phyloP scores from a whole-genome alignment of 345 rosid genomes.

The Gossypioides kirkii region DNA sequence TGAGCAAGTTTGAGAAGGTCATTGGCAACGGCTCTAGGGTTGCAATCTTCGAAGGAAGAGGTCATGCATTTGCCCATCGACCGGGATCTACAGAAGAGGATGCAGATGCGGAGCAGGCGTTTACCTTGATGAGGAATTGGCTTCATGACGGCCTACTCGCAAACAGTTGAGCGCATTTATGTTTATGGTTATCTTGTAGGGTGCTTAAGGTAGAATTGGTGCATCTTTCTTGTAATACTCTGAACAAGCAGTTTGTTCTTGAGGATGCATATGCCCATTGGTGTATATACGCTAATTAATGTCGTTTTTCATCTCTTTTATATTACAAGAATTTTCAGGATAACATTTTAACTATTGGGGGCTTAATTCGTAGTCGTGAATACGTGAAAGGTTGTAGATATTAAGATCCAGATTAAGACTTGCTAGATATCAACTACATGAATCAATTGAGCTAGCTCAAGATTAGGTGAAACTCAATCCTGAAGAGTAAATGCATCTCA shows the following conservation, averaged over 20 bases:
- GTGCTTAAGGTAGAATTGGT: neutral
- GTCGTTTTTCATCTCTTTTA: neutral
- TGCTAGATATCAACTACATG: neutral
- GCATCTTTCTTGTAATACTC: neutral
- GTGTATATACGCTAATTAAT: neutral
- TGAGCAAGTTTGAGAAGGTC: conserved; percentile 41
- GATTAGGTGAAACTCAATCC: neutral
- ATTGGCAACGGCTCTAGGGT: conserved; percentile 47
- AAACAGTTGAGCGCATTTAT: neutral
- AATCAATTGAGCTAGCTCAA: neutral
- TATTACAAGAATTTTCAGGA: neutral
- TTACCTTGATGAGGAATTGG: conserved; percentile 64
- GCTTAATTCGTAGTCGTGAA: neutral
- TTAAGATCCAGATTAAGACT: neutral
- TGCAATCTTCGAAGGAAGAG: conserved; percentile 60
- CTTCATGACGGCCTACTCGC: conserved; percentile 40
- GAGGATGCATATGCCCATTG: neutral
- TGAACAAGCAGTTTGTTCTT: neutral
- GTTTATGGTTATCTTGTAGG: neutral
- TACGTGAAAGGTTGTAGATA: neutral
- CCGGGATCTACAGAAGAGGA: conserved; percentile 76
- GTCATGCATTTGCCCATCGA: conserved; percentile 74
- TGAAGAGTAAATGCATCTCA: too few species aligned
- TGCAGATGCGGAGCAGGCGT: conserved; percentile 70
- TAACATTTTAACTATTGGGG: neutral